Conservation (phyloP, 202 grass and related monocot species). For the Brachypodium distachyon region DNA sequence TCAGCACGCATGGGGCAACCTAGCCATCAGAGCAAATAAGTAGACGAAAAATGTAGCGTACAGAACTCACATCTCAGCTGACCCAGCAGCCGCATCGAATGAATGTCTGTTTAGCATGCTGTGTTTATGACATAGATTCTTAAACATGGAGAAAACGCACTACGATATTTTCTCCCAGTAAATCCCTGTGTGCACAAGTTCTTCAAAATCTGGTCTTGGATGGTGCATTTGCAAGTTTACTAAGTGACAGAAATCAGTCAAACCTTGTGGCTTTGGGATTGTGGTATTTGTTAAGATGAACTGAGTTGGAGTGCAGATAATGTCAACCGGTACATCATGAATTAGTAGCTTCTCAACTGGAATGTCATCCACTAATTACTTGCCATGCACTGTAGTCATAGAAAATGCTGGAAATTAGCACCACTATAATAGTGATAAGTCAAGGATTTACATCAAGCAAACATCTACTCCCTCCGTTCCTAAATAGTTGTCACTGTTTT, state of each 20-base stretch:
- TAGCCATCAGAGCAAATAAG: no score
- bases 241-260: not conserved
- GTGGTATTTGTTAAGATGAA: slow-evolving; percentile 72
- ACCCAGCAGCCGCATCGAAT: no score
- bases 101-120: no score
- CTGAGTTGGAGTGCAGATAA: slow-evolving; percentile 91
- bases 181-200: slow-evolving; percentile 44
- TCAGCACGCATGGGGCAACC: no score
- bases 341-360: slow-evolving; percentile 82
- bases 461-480: no score
- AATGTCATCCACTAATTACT: slow-evolving; percentile 83
- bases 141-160: no score
- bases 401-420: not conserved
- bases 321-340: slow-evolving; percentile 92
- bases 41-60: no score
- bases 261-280: slow-evolving; percentile 94
- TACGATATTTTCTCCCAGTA: slow-evolving; percentile 98
- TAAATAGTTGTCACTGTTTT: no score
- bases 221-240: not conserved
- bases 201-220: not conserved
- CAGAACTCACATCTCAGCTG: no score
- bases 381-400: slow-evolving; percentile 70
- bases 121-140: no score
- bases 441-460: not conserved
- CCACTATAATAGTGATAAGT: not conserved